Evolutionary conservation across 2,329 filamentous ascomycete genomes (phyloP), one percentile per base, ranked within the genome.

Genomic region (Emmonsiellopsis sp.): DNA sequence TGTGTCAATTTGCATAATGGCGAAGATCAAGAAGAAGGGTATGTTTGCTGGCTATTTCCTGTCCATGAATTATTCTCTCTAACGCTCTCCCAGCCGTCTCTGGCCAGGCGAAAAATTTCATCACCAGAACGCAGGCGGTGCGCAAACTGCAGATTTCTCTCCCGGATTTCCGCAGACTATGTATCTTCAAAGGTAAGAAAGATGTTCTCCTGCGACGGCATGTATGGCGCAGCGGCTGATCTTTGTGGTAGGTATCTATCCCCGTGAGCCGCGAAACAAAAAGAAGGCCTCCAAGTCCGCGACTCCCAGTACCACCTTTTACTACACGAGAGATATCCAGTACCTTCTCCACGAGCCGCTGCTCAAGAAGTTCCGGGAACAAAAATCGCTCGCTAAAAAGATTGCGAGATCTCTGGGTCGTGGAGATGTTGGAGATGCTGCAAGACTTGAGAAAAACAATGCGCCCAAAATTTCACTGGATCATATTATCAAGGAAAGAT

Each of bases 81-180:
- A 26, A 26, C 20, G 20, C 5, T 26, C 3, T 37, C 32, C 10
- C 61, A 85, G 83, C 91, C 68, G 84, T 87, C 70, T 80, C 91
- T 69, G 93, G 93, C 71, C 86, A 89, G 72, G 90, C 91, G 76
- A 95, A 93, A 77, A 98, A 98, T 81, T 98, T 92, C 78, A 90
- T 98, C 64, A 98, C 93, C 54, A 83, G 93, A 71, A 96, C 92
- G 42, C 90, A 96, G 77, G 93, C 93, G 45, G 89, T 98, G 65
- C 89, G 91, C 73, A 98, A 97, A 77, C 85, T 98, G 58, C 93
- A 98, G 75, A 87, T 98, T 73, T 95, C 88, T 66, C 83, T 98
- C 54, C 90, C 91, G 62, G 93, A 98, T 75, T 98, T 98, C 76
- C 86, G 93, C 75, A 87, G 95, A 76, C 81, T 98, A 69, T 98